A percentile compares a stretch with the other conserved stretches of the same genome.
Evolutionary conservation across 2,329 filamentous ascomycete species (phyloP).

Genomic region (Colletotrichum sp.): DNA sequence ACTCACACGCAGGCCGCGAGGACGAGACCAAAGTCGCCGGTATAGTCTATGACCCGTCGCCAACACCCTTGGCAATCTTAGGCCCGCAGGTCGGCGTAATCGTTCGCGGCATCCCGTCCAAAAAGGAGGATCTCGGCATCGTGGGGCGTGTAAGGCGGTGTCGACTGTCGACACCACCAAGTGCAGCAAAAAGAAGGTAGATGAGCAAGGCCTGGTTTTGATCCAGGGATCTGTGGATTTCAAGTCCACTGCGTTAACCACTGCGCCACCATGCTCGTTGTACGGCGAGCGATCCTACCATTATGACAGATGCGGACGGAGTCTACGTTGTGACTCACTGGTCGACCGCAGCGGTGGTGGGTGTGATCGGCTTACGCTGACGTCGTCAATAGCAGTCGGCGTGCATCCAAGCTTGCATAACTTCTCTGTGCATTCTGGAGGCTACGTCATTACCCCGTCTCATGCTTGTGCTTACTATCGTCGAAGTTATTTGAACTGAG

Average conservation of each 20-base stretch:
- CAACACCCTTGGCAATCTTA: neutral
- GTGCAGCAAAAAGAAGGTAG: neutral
- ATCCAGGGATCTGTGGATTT: neutral
- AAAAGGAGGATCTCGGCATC: neutral
- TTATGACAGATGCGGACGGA: neutral
- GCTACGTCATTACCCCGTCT: rapidly evolving
- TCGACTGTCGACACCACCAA: neutral
- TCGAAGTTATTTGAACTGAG: neutral
- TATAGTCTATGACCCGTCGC: neutral
- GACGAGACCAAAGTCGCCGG: neutral
- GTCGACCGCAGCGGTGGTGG: neutral
- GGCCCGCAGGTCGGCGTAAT: neutral
- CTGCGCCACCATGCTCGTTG: neutral
- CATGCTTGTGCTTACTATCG: neutral
- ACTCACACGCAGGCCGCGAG: neutral
- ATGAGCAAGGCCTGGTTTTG: neutral
- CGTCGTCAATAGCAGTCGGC: neutral
- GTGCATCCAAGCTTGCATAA: neutral
- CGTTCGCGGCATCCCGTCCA: neutral
- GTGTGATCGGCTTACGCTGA: neutral
- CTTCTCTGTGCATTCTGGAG: neutral
- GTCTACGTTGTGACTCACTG: neutral
- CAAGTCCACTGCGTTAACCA: neutral
- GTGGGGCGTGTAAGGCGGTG: neutral
- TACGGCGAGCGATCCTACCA: neutral